phyloP scores from a whole-genome alignment of 345 rosid genomes.

The Populus tremula region DNA sequence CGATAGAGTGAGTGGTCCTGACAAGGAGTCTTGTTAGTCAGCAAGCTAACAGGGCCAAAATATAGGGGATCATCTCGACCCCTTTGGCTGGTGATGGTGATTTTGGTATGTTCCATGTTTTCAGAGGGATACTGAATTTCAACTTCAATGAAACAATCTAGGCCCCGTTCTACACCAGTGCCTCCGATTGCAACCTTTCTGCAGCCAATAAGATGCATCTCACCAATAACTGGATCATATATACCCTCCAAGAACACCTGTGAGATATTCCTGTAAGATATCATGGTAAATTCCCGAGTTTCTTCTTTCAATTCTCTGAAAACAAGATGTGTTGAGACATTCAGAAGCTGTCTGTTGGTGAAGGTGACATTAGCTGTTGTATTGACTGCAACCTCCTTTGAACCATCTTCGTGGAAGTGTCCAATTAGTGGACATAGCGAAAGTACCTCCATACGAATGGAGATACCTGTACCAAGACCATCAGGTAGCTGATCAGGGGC shows the following conservation, averaged over 20 bases:
- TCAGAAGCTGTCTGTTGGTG: not conserved
- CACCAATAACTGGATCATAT: constrained; percentile 7
- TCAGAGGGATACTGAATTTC: constrained; percentile 2
- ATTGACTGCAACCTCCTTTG: not conserved
- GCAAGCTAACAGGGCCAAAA: too few species aligned
- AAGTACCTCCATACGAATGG: constrained; percentile 1
- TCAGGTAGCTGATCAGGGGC: not conserved
- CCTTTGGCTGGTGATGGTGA: constrained; percentile 19
- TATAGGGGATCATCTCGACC: not conserved
- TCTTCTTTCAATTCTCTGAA: not conserved
- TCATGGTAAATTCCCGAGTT: not conserved
- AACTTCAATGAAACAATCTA: constrained; percentile 19
- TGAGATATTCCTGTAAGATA: not conserved
- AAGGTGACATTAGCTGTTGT: not conserved
- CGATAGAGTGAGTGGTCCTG: too few species aligned
- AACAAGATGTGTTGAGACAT: not conserved
- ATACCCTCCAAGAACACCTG: constrained; percentile 22
- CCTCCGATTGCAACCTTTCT: not conserved
- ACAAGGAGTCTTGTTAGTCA: too few species aligned
- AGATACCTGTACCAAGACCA: not conserved
- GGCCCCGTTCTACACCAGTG: not conserved
- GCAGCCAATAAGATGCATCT: constrained; percentile 28
- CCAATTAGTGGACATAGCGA: constrained; percentile 17
- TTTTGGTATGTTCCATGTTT: not conserved
- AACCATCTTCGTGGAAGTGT: not conserved